A percentile compares a stretch with the other conserved stretches of the same genome.
phyloP scores from a whole-genome alignment of 345 rosid species.

The Eucalyptus shirleyi region DNA sequence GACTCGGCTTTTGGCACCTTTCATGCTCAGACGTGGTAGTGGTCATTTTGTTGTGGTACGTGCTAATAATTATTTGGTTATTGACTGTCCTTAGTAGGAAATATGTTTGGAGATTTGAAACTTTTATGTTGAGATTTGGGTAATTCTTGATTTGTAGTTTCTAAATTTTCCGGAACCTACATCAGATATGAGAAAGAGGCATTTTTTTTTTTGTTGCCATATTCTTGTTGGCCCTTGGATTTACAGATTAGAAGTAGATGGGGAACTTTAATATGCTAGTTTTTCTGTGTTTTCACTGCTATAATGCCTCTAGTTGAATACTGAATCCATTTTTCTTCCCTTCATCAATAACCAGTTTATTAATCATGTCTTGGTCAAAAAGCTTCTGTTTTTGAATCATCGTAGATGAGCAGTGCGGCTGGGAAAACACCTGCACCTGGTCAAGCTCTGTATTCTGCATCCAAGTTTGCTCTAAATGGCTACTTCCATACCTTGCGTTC shows the following conservation, averaged over 20 bases:
- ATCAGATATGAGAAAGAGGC: background rate
- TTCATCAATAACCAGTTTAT: background rate
- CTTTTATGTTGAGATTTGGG: background rate
- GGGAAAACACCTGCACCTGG: slow-evolving; percentile 96
- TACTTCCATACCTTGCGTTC: slow-evolving; percentile 91
- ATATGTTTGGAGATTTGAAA: background rate
- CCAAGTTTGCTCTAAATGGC: slow-evolving; percentile 83
- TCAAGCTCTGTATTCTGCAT: slow-evolving; percentile 91
- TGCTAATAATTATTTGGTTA: background rate
- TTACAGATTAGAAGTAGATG: background rate
- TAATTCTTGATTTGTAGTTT: background rate
- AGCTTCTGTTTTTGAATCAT: background rate
- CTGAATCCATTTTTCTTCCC: background rate
- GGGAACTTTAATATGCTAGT: background rate
- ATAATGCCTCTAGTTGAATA: background rate
- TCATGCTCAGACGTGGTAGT: slow-evolving; percentile 66
- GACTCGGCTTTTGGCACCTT: slow-evolving; percentile 67
- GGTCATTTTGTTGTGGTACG: slow-evolving; percentile 98
- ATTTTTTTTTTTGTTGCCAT: background rate
- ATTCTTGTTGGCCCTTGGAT: background rate
- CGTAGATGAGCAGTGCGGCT: slow-evolving; percentile 97
- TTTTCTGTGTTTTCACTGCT: background rate
- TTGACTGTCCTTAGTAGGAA: background rate
- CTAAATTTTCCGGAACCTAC: background rate
- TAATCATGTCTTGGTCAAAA: background rate